Percentiles rank a stretch among this genome's conserved stretches.
These are phyloP conservation scores for Populus hybrid DNA, from an alignment of 441 rosid species.

Conservation along the genomic window DNA sequence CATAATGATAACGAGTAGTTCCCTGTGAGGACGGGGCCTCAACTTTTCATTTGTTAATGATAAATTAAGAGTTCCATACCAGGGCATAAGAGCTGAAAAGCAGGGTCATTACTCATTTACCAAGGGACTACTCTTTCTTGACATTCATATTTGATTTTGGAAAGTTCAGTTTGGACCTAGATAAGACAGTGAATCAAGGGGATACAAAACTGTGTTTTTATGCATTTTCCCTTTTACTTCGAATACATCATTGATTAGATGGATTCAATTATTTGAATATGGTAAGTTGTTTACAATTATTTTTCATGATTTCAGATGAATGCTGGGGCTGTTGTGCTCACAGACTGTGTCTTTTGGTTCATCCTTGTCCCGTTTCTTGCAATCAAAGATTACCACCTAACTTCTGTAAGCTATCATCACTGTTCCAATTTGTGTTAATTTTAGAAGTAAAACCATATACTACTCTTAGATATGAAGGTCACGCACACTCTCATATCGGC, in stretches of 20 bases:
- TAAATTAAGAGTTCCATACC: background rate
- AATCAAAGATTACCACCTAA: conserved; percentile 66
- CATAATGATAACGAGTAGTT: background rate
- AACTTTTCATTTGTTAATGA: background rate
- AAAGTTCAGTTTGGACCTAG: background rate
- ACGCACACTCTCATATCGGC: background rate
- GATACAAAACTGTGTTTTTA: background rate
- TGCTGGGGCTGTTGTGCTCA: conserved; percentile 97
- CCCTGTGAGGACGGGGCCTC: background rate
- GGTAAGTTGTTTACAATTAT: background rate
- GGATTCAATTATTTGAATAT: background rate
- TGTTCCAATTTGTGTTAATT: background rate
- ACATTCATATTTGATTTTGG: background rate
- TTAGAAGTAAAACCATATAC: background rate
- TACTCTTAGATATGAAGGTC: background rate
- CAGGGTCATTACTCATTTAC: background rate
- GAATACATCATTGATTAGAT: background rate
- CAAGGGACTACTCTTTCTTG: background rate
- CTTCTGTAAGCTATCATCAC: conserved; percentile 52
- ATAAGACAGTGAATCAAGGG: background rate
- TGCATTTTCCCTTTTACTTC: background rate
- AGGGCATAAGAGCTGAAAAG: background rate
- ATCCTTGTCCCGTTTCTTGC: conserved; percentile 92
- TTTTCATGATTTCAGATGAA: conserved; percentile 53
- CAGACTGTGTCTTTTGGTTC: conserved; percentile 94